Percentiles rank a stretch among this genome's conserved stretches.
Conservation (phyloP, 1,284 basidiomycete species). For the Pseudozyma thailandica region DNA sequence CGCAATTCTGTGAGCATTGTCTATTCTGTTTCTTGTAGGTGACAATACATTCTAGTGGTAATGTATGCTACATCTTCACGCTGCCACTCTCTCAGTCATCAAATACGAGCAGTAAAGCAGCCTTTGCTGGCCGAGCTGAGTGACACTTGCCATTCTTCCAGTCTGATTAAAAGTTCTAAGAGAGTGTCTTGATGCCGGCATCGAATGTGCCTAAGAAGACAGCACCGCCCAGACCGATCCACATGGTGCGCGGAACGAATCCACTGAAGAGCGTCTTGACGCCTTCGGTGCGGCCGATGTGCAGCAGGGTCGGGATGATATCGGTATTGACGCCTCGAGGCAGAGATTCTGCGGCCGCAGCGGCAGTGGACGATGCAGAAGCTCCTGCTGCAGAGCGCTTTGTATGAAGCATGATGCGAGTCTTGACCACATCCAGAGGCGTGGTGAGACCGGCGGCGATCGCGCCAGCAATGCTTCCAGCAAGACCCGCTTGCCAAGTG, state of each 20-base stretch:
- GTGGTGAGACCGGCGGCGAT: constrained; percentile 90
- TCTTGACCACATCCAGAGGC: constrained; percentile 95
- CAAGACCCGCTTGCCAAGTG: constrained; percentile 86
- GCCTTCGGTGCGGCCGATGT: constrained; percentile 81
- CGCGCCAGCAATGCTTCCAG: constrained; percentile 90
- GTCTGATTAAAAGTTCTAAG: neutral
- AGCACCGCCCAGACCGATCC: constrained; percentile 95
- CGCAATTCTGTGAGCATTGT: too few species aligned
- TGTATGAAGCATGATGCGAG: constrained; percentile 90
- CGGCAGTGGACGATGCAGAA: too few species aligned
- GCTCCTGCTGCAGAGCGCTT: constrained; percentile 16
- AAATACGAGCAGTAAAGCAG: too few species aligned
- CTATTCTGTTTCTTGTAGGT: too few species aligned
- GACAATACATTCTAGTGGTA: too few species aligned
- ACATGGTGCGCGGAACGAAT: constrained; percentile 87
- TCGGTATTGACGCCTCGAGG: constrained; percentile 56
- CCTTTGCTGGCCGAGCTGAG: neutral
- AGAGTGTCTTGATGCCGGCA: constrained; percentile 53
- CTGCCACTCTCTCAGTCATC: too few species aligned
- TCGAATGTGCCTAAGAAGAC: constrained; percentile 97
- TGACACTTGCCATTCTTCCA: neutral
- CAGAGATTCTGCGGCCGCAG: constrained; percentile 2
- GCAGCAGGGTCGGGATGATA: constrained; percentile 66
- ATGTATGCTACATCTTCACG: too few species aligned
- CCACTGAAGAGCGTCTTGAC: constrained; percentile 82